Percentiles rank a stretch among this genome's conserved stretches.
Evolutionary conservation across 257 asterid genomes (phyloP).

Genomic region (Avicennia marina): DNA sequence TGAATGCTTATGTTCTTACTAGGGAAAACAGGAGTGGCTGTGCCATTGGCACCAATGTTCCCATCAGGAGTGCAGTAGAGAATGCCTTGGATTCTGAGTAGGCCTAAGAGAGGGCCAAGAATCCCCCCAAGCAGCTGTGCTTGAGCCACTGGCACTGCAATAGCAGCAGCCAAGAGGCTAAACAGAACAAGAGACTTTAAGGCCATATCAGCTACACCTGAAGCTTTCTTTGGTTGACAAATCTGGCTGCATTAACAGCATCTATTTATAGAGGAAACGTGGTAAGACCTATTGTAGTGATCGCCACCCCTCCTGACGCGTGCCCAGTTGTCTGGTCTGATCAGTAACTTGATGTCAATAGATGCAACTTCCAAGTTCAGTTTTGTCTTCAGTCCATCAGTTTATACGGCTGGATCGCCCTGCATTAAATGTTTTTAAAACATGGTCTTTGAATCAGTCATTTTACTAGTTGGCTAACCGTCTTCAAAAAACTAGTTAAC

Average conservation of each 20-base stretch:
- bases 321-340: not conserved
- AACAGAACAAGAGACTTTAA: constrained; percentile 14
- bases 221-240: not conserved
- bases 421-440: too few species aligned
- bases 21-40: constrained; percentile 26
- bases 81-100: constrained; percentile 23
- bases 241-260: not conserved
- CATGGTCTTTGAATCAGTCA: too few species aligned
- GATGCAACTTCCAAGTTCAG: not conserved
- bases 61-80: constrained; percentile 31
- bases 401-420: too few species aligned
- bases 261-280: not conserved
- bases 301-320: not conserved
- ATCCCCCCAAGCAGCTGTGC: constrained; percentile 23
- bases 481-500: too few species aligned
- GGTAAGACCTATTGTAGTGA: too few species aligned
- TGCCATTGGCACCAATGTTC: constrained; percentile 24
- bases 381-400: not conserved
- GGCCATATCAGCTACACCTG: constrained; percentile 12
- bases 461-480: too few species aligned
- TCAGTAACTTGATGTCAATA: not conserved
- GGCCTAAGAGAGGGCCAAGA: constrained; percentile 11
- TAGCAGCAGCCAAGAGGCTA: constrained; percentile 15
- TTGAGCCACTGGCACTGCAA: constrained; percentile 24
- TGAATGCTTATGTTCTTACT: constrained; percentile 13